Base-by-base conservation (phyloP, 331 rosid species). In the Cydonia oblonga region DNA sequence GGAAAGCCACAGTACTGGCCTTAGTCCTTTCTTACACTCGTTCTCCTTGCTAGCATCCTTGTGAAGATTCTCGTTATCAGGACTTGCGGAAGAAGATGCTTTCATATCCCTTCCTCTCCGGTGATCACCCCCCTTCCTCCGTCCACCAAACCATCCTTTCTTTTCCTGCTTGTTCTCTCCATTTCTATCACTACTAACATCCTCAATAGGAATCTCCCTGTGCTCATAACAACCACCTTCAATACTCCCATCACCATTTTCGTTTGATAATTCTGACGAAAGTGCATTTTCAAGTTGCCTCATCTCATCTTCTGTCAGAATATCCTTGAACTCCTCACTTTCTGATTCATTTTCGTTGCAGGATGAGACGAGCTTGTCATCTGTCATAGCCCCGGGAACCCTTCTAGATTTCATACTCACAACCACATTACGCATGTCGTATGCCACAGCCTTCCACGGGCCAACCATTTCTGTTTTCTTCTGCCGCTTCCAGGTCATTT, bases 1-100 rank as follows among this genome's bases (percentile, higher is more conserved):
- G 44, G 99, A 88, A 77, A 95, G 99, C 99, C 98, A 95, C 64
- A 95, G 96, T 78, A 91, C 80, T 24, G 99, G 99, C 84, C 96
- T 89, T 73, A 95, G 82, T 52, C 99, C 99, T 81, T 91, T 95
- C 84, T 91, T 95, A 44, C 89, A 95, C 83, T 95, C 99, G 35
- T 86, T 95, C 77, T 95, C 99, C 40, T 93, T 89, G 69, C 64
- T 80, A 70, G 73, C 89, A 69, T 91, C 97, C 85, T 85, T 89
- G 78, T 82, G 90, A 23, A 87, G 88, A 76, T 79, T 88, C 80
- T 84, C 84, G 80, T 75, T 79, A 51, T 87, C 97, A 59, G 91
- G 81, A 75, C 53, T 80, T 7, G 75, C 16, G 32, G 90, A 77
- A 19, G 78, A 75, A 76, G 89, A 64, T 30, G 83, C 71, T 81